Conservation (phyloP, 805 yeast species). For the Saccharomycopsis selenospora region DNA sequence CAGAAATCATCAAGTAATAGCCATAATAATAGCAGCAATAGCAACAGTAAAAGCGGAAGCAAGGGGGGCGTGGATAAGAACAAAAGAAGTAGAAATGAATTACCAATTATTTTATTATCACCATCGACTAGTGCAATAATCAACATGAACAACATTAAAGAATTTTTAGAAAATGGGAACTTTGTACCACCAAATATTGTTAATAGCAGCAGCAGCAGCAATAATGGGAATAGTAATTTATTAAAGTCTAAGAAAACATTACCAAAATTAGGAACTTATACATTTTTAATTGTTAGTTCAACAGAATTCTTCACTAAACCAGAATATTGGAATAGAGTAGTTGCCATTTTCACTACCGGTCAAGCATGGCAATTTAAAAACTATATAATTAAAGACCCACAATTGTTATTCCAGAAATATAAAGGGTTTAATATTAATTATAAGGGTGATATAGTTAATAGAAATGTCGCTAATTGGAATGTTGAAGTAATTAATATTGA, state of each 20-base stretch:
- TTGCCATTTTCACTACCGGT: conserved; percentile 93
- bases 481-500: conserved; percentile 74
- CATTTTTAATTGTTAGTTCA: conserved; percentile 78
- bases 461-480: conserved; percentile 77
- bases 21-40: conserved; percentile 4
- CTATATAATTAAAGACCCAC: conserved; percentile 79
- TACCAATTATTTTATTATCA: conserved; percentile 69
- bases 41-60: conserved; percentile 20
- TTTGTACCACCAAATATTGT: conserved; percentile 46
- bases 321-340: conserved; percentile 96
- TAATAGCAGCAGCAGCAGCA: conserved; percentile 28
- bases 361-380: conserved; percentile 94
- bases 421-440: conserved; percentile 76
- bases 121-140: conserved; percentile 73
- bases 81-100: conserved; percentile 28
- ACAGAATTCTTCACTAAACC: conserved; percentile 85
- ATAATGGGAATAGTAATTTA: conserved; percentile 31
- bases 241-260: conserved; percentile 50
- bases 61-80: conserved; percentile 24
- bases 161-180: conserved; percentile 65
- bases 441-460: conserved; percentile 74
- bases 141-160: conserved; percentile 56
- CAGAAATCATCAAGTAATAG: not conserved
- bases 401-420: conserved; percentile 69
- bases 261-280: conserved; percentile 49